Conservation (phyloP, 345 rosid species). For the Murraya paniculata region DNA sequence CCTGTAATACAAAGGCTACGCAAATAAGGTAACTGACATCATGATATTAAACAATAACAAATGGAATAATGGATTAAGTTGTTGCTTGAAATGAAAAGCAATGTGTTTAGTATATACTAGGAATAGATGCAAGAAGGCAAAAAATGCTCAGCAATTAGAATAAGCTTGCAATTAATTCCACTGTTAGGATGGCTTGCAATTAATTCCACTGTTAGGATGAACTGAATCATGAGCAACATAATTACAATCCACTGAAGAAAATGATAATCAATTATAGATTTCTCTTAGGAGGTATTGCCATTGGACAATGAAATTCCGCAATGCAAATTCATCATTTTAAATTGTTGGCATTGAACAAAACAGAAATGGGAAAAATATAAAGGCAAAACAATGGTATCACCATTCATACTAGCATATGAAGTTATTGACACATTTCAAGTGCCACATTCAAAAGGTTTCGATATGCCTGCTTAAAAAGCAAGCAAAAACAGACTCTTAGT, state of each 20-base stretch:
- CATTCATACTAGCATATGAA: not conserved
- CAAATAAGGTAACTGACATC: not conserved
- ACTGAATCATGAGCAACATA: not conserved
- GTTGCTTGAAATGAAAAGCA: not conserved
- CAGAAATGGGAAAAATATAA: not conserved
- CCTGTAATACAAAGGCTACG: slow-evolving; percentile 43
- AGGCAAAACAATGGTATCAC: not conserved
- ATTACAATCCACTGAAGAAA: not conserved
- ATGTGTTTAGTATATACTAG: not conserved
- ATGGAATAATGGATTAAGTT: not conserved
- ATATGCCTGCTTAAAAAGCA: not conserved
- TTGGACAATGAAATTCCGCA: not conserved
- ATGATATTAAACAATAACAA: not conserved
- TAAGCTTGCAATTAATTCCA: not conserved
- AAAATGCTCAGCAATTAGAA: not conserved
- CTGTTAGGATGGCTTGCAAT: not conserved
- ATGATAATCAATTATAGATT: not conserved
- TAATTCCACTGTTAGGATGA: not conserved
- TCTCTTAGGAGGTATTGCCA: not conserved
- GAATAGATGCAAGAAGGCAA: not conserved
- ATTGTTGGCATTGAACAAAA: not conserved
- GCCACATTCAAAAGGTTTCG: not conserved
- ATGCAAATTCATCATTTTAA: not conserved
- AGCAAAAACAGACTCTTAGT: not conserved
- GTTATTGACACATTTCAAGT: not conserved